Evolutionary conservation across 352 stramenopile genomes (phyloP).

Genomic region (Phytophthora agathidicida): DNA sequence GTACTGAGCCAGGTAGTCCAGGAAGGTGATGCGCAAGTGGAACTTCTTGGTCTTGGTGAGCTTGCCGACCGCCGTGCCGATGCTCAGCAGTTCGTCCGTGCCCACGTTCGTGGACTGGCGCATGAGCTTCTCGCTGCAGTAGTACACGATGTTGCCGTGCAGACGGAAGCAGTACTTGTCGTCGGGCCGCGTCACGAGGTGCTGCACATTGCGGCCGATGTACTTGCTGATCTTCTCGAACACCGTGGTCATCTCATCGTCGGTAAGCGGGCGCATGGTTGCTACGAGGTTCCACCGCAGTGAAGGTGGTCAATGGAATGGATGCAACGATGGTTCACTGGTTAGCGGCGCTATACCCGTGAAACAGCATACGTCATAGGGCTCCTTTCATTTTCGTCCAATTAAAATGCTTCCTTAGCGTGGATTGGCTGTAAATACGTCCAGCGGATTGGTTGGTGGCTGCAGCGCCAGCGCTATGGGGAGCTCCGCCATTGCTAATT

Average conservation of each 20-base stretch:
- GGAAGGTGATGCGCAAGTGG: constrained; percentile 97
- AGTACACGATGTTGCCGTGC: constrained; percentile 98
- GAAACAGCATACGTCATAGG: constrained; percentile 24
- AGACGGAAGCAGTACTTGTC: constrained; percentile 98
- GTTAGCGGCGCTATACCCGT: constrained; percentile 17
- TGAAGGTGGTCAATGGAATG: too few relatives aligned
- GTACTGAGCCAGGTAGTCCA: constrained; percentile 99
- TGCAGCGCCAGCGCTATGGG: too few relatives aligned
- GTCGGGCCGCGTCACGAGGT: constrained; percentile 96
- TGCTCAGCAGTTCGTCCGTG: constrained; percentile 94
- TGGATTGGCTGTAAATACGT: constrained; percentile 28
- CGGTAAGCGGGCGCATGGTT: constrained; percentile 96
- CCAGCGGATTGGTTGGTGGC: constrained; percentile 41
- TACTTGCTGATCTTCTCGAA: constrained; percentile 99
- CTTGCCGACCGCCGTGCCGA: constrained; percentile 98
- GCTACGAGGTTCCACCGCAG: constrained; percentile 1
- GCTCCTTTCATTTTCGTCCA: constrained; percentile 15
- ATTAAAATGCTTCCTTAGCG: background rate
- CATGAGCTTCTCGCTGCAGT: constrained; percentile 97
- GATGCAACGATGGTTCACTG: constrained; percentile 29
- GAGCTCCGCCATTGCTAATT: constrained; percentile 66
- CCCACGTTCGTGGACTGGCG: constrained; percentile 95
- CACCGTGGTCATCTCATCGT: constrained; percentile 96
- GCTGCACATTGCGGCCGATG: constrained; percentile 97
- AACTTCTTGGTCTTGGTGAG: constrained; percentile 99